Evolutionary conservation across 2,329 filamentous ascomycete genomes (phyloP), one percentile per base, ranked within the genome.

Genomic region (Fonsecaea erecta): DNA sequence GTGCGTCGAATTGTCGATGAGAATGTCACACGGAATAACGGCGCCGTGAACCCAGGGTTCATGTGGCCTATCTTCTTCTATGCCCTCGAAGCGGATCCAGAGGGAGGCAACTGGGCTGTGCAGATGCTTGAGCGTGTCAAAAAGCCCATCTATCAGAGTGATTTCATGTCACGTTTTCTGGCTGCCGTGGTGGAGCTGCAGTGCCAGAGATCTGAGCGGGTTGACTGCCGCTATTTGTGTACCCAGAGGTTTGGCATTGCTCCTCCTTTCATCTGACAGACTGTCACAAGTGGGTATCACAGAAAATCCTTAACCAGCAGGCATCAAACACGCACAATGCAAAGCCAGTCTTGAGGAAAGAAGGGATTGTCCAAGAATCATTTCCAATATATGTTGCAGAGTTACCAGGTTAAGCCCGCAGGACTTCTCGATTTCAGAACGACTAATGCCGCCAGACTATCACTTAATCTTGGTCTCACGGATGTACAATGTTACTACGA

Each of bases 1-100:
- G 60, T 65, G 9, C 63, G 63, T 7, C 52, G 24, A 14, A 56
- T 57, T 21, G 54, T 62, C 24, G 58, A 62, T 16, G 59, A 65
- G 9, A 53, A 55, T 9, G 43, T 54, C 16, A 6, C 46, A 8
- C 51, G 37, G 11, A 56, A 28, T 14, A 16, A n/a, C 21, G 35
- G 30, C 28, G 8, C 37, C 14, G 51, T 62, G 24, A 53, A 62
- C 51, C 46, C 63, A 24, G 63, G 57, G 1, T 57, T 65, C 52
- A 40, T 62, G 30, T 65, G 59, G 63, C 52, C 59, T 5, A 55
- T 65, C 32, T 65, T 65, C 60, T 46, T 65, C 18, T 65, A 65
- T 43, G 52, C 58, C 12, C 51, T 65, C 18, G 58, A 65, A 40
- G 37, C 35, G 30, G 52, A 43, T 12, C 37, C 35, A 24, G 59